phyloP scores from a whole-genome alignment of 2,329 filamentous ascomycete species.

The Stemphylium vesicarium region DNA sequence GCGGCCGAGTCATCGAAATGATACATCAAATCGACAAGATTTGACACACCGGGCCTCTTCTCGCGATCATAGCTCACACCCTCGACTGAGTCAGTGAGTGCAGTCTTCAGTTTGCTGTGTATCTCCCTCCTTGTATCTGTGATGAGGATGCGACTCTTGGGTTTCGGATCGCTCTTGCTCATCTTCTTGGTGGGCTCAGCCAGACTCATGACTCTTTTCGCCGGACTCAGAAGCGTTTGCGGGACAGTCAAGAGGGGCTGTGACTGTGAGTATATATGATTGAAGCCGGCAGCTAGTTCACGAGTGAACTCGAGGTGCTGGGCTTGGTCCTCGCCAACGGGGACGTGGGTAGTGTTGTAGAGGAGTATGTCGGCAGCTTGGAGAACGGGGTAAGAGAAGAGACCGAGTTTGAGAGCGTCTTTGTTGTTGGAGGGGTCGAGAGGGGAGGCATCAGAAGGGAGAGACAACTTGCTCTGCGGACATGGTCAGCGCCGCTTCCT shows the following conservation, averaged over 20 bases:
- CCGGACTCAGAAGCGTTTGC: slow-evolving; percentile 56
- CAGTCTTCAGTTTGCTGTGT: slow-evolving; percentile 69
- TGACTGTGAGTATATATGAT: slow-evolving; percentile 69
- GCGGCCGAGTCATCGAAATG: slow-evolving; percentile 63
- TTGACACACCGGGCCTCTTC: slow-evolving; percentile 80
- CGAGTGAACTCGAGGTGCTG: slow-evolving; percentile 95
- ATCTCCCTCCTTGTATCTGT: slow-evolving; percentile 73
- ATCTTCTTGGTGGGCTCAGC: slow-evolving; percentile 81
- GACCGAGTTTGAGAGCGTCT: slow-evolving; percentile 76
- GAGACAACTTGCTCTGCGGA: slow-evolving; percentile 68
- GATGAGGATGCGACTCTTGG: slow-evolving; percentile 79
- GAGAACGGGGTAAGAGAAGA: slow-evolving; percentile 95
- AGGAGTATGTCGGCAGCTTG: slow-evolving; percentile 94
- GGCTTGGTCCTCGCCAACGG: slow-evolving; percentile 92
- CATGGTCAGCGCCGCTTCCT: not conserved
- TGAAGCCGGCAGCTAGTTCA: slow-evolving; percentile 86
- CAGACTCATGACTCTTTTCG: slow-evolving; percentile 89
- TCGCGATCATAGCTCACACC: slow-evolving; percentile 74
- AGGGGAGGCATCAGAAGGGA: slow-evolving; percentile 64
- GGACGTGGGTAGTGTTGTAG: slow-evolving; percentile 86
- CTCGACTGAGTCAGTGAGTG: slow-evolving; percentile 76
- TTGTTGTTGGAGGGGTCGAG: slow-evolving; percentile 60
- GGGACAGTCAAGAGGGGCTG: slow-evolving; percentile 27
- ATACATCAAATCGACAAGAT: slow-evolving; percentile 80
- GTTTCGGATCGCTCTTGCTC: slow-evolving; percentile 83